Percentiles rank a stretch among this genome's conserved stretches.
phyloP scores from a whole-genome alignment of 768 basidiomycete species.

The Boletus barrowsii region DNA sequence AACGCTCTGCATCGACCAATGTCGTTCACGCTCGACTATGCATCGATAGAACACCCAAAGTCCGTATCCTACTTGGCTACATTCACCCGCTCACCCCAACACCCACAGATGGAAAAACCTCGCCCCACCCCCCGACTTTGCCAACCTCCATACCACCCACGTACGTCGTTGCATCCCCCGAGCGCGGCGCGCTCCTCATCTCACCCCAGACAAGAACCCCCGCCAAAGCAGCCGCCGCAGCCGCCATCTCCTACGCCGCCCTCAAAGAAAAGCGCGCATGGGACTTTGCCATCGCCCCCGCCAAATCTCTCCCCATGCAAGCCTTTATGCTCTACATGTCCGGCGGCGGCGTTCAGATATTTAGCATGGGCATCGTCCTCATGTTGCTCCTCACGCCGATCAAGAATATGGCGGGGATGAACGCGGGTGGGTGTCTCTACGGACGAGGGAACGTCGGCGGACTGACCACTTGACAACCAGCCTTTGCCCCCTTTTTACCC shows the following conservation, averaged over 20 bases:
- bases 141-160: slow-evolving; percentile 39
- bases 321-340: slow-evolving; percentile 99
- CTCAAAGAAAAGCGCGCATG: slow-evolving; percentile 81
- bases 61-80: not conserved
- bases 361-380: slow-evolving; percentile 94
- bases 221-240: slow-evolving; percentile 33
- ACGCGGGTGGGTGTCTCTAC: slow-evolving; percentile 51
- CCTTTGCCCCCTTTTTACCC: slow-evolving; percentile 64
- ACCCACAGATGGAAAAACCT: slow-evolving; percentile 56
- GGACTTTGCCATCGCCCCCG: slow-evolving; percentile 81
- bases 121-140: slow-evolving; percentile 68
- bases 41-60: slow-evolving; percentile 31
- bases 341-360: slow-evolving; percentile 91
- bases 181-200: not conserved
- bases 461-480: slow-evolving; percentile 31
- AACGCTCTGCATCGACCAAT: slow-evolving; percentile 10
- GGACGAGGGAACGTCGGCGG: too few relatives aligned
- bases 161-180: slow-evolving; percentile 4
- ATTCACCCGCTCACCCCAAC: not conserved
- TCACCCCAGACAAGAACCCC: slow-evolving; percentile 40
- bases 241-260: slow-evolving; percentile 52
- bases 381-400: slow-evolving; percentile 88
- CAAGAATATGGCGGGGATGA: slow-evolving; percentile 77
- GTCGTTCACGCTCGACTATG: slow-evolving; percentile 31
- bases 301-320: slow-evolving; percentile 93